Base-by-base conservation (phyloP, 2,329 filamentous ascomycete genomes). In the Stagonosporopsis rhizophila region DNA sequence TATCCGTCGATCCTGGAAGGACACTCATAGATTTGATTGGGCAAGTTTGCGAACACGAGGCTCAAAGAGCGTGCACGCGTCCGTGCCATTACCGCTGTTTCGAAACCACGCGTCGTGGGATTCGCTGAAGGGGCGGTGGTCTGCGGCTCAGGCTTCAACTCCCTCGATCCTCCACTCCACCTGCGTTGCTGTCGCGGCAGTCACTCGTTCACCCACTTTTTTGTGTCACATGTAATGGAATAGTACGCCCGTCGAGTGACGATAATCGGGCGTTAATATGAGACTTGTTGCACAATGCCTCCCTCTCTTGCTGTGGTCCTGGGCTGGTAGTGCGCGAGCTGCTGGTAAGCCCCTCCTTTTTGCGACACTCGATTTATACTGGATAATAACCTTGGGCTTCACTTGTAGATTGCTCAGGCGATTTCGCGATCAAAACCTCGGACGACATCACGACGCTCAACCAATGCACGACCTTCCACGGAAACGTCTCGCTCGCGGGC, bases 401-500 rank as follows among this genome's bases (percentile, higher is more conserved):
- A 17, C n/a, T 12, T 8, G 25, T 44, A 68, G 66, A 64, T 25
- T 69, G 66, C 50, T 46, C 56, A 23, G 46, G 47, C 25, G 48
- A 48, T 4, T 45, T 67, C 46, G 61, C 59, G 2, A 60, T 69
- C 40, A 59, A 60, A n/a, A 62, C 57, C 17, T 3, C 55, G 3
- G 35, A 60, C 41, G 64, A 69, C 50, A 52, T 66, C 17, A 17
- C 56, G 22, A 58, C 39, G 17, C 35, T 69, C 11, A 52, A 46
- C 5, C 52, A 49, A 48, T 69, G 66, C 40, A 22, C 52, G 5
- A 59, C 44, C 17, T 64, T 69, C 30, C 56, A 41, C 12, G 66
- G 65, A 37, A 59, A 62, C 22, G 44, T 69, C 37, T 44, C 62
- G 17, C 52, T 69, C 20, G 53, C 61, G 14, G 59, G 57, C 15